Percentiles rank a stretch among this genome's conserved stretches.
These are phyloP conservation scores for Gryganskiella cystojenkinii DNA, from an alignment of 192 early-diverging fungal species.

Conservation along the genomic window DNA sequence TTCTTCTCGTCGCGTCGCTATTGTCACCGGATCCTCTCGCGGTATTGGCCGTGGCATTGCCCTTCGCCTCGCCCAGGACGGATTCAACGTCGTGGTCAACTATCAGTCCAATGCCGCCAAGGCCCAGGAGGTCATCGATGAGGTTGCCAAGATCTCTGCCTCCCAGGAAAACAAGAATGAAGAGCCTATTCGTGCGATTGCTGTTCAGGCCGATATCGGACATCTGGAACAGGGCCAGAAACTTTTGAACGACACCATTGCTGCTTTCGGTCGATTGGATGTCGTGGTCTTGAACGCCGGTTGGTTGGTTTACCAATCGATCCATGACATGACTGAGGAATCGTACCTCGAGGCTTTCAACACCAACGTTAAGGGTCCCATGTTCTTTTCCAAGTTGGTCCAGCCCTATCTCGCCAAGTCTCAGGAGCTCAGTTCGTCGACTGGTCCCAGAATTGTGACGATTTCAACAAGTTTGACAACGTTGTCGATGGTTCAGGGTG, in stretches of 20 bases:
- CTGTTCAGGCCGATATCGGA: slow-evolving; percentile 50
- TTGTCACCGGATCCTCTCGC: slow-evolving; percentile 1
- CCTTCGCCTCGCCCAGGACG: slow-evolving; percentile 1
- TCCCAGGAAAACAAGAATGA: slow-evolving; percentile 1
- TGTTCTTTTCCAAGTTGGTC: slow-evolving; percentile 26
- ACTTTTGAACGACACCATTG: slow-evolving; percentile 33
- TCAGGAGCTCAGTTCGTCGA: not conserved
- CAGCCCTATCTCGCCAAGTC: slow-evolving; percentile 31
- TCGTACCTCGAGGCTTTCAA: slow-evolving; percentile 25
- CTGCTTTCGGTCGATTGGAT: slow-evolving; percentile 51
- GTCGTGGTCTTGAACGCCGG: slow-evolving; percentile 55
- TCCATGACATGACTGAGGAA: slow-evolving; percentile 34
- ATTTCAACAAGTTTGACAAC: slow-evolving; percentile 25
- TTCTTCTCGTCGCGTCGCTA: slow-evolving; percentile 2
- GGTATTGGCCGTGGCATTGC: slow-evolving; percentile 7
- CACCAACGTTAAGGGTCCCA: slow-evolving; percentile 36
- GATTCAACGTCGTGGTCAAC: slow-evolving; percentile 12
- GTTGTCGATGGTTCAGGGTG: not conserved
- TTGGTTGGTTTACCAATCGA: slow-evolving; percentile 1
- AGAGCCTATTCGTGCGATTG: slow-evolving; percentile 38
- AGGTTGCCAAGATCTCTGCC: not conserved
- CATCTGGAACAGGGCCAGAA: not conserved
- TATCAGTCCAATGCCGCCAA: not conserved
- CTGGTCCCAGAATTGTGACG: slow-evolving; percentile 27
- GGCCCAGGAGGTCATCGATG: slow-evolving; percentile 1